These are phyloP conservation scores for barley (Hordeum vulgare) DNA, from an alignment of 176 grass and related monocot species.

Conservation along the genomic window DNA sequence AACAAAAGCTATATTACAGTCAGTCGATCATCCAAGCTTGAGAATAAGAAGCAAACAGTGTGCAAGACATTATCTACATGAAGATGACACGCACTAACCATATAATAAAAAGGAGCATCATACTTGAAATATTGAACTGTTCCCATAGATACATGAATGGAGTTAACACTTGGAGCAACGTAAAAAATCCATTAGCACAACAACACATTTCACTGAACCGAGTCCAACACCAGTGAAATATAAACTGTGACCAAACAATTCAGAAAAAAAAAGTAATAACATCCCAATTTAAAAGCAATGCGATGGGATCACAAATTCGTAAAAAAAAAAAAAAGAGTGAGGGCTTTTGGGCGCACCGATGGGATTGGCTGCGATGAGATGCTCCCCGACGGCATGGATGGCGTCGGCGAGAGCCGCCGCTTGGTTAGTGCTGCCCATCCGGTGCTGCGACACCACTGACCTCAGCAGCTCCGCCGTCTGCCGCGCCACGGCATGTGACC, in stretches of 20 bases:
- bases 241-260: not conserved
- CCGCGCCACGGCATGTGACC: slow-evolving; percentile 73
- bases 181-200: not conserved
- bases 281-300: not conserved
- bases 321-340: not conserved
- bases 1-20: not conserved
- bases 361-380: slow-evolving; percentile 82
- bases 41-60: not conserved
- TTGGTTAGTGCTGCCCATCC: slow-evolving; percentile 70
- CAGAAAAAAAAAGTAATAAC: not conserved
- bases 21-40: not conserved
- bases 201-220: not conserved
- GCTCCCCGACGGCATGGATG: slow-evolving; percentile 68
- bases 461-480: slow-evolving; percentile 89
- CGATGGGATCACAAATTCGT: not conserved
- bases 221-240: not conserved
- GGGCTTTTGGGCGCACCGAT: slow-evolving; percentile 31
- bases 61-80: not conserved
- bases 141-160: not conserved
- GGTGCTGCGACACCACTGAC: slow-evolving; percentile 75
- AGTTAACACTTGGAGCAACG: not conserved
- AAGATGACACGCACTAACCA: not conserved
- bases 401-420: slow-evolving; percentile 60
- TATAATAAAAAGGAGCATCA: not conserved
- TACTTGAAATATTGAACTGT: not conserved